A percentile compares a stretch with the other conserved stretches of the same genome.
Conservation (phyloP, 768 basidiomycete genomes). For the Boletus patriciae region DNA sequence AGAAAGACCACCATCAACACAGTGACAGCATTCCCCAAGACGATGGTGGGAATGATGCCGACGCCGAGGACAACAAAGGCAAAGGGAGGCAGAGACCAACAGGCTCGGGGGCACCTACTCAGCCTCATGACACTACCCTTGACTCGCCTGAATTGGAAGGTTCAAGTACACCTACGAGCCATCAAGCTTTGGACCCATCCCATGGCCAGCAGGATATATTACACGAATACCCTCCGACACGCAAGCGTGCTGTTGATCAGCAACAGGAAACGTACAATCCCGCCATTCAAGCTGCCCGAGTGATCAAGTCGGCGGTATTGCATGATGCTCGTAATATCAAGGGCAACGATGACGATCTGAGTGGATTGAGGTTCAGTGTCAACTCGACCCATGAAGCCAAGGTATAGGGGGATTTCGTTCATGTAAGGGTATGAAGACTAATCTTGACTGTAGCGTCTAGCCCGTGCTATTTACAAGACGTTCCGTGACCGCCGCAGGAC, state of each 20-base stretch:
- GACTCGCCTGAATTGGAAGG: constrained; percentile 16
- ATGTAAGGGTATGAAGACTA: not conserved
- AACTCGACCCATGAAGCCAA: constrained; percentile 66
- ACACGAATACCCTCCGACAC: constrained; percentile 45
- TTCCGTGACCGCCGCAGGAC: constrained; percentile 55
- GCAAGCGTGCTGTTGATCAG: constrained; percentile 18
- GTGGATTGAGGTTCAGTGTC: constrained; percentile 51
- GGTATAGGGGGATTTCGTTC: constrained; percentile 32
- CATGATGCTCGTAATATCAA: constrained; percentile 75
- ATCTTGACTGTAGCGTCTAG: constrained; percentile 52
- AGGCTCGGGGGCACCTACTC: not conserved
- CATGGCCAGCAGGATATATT: constrained; percentile 6
- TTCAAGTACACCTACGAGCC: constrained; percentile 7
- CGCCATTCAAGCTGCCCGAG: constrained; percentile 59
- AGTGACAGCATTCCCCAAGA: constrained; percentile 22
- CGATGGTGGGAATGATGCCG: constrained; percentile 34
- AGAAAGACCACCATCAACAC: constrained; percentile 43
- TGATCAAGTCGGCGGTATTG: constrained; percentile 63
- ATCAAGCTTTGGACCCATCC: not conserved
- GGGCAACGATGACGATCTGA: constrained; percentile 46
- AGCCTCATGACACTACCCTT: not conserved
- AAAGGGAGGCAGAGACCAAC: constrained; percentile 31
- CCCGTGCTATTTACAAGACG: constrained; percentile 61
- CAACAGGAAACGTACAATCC: constrained; percentile 39
- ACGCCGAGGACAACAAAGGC: constrained; percentile 29